Percentiles rank a stretch among this genome's conserved stretches.
These are phyloP conservation scores for Chytriomyces hyalinus DNA, from an alignment of 192 early-diverging fungal genomes.

Conservation along the genomic window DNA sequence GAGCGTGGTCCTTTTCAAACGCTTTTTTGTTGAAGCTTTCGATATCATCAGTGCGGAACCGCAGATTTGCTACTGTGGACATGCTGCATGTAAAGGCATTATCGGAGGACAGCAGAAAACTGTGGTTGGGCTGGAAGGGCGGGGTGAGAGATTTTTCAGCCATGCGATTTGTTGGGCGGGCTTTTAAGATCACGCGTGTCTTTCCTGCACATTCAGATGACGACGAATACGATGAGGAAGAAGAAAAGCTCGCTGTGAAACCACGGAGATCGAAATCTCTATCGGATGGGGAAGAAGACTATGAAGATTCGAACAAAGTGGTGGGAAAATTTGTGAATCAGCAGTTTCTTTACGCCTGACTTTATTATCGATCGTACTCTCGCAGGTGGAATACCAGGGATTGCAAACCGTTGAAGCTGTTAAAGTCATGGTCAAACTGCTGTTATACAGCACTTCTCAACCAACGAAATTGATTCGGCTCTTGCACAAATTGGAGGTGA, in stretches of 20 bases:
- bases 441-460: constrained; percentile 67
- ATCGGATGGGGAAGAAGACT: constrained; percentile 51
- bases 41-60: constrained; percentile 69
- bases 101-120: constrained; percentile 82
- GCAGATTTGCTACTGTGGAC: constrained; percentile 92
- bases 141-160: constrained; percentile 2
- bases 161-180: background rate
- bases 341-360: background rate
- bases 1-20: background rate
- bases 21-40: background rate
- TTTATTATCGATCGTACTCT: constrained; percentile 25
- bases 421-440: constrained; percentile 73
- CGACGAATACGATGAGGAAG: constrained; percentile 61
- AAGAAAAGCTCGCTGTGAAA: constrained; percentile 58
- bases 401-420: constrained; percentile 76
- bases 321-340: constrained; percentile 29
- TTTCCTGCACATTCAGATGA: constrained; percentile 40
- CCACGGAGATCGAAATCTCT: constrained; percentile 61
- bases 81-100: constrained; percentile 82
- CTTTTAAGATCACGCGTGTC: background rate
- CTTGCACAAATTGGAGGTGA: constrained; percentile 64
- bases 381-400: constrained; percentile 46
- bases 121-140: constrained; percentile 36
- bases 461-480: constrained; percentile 60
- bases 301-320: constrained; percentile 42